Percentiles rank a stretch among this genome's conserved stretches.
Conservation (phyloP, 176 grass and related monocot genomes). For the Echinochloa phyllopogon region DNA sequence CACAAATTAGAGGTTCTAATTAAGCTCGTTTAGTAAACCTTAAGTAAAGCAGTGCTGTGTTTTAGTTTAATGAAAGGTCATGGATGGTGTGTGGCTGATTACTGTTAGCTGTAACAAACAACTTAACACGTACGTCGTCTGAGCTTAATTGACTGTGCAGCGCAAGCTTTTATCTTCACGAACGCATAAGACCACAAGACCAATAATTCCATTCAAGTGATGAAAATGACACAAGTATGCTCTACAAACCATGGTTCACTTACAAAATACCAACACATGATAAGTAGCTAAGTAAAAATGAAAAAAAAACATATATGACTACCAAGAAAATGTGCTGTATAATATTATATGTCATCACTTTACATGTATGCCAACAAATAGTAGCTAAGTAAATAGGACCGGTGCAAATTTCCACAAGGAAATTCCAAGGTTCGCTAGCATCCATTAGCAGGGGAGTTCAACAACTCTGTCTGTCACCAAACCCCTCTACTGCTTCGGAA, state of each 20-base stretch:
- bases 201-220: neutral
- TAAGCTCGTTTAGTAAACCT: neutral
- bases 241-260: too few species aligned
- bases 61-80: slow-evolving; percentile 1
- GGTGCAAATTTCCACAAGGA: too few species aligned
- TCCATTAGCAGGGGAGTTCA: neutral
- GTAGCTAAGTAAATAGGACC: too few species aligned
- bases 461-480: too few species aligned
- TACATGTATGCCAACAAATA: too few species aligned
- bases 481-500: too few species aligned
- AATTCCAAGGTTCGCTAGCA: too few species aligned
- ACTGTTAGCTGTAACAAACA: neutral
- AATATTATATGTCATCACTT: too few species aligned
- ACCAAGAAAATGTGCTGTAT: too few species aligned
- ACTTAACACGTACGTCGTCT: neutral
- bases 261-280: too few species aligned
- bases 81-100: neutral
- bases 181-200: neutral
- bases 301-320: too few species aligned
- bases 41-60: neutral
- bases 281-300: too few species aligned
- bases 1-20: neutral
- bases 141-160: neutral
- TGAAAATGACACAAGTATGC: neutral
- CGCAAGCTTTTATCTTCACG: neutral